A percentile compares a stretch with the other conserved stretches of the same genome.
Evolutionary conservation across 2,329 filamentous ascomycete species (phyloP).

Genomic region (Rutstroemia sp.): DNA sequence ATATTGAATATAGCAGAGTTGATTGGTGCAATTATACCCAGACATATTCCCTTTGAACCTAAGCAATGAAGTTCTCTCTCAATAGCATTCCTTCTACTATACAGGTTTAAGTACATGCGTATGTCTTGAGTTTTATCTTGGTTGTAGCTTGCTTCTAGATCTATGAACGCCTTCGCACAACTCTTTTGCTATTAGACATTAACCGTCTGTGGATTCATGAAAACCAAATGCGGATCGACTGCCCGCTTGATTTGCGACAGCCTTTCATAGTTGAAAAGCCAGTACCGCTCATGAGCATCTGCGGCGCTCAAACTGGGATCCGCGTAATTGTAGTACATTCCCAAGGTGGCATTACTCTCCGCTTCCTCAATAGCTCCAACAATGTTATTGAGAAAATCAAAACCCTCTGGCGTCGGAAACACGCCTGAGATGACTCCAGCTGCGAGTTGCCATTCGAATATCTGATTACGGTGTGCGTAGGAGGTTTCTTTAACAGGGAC

Average conservation of each 20-base stretch:
- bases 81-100: not conserved
- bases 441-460: not conserved
- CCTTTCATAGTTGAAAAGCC: conserved; percentile 12
- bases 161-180: no score
- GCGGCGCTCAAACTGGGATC: conserved; percentile 12
- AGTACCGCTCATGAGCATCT: conserved; percentile 13
- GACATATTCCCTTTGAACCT: no score
- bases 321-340: conserved; percentile 19
- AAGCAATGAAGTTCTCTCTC: no score
- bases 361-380: not conserved
- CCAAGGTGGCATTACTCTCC: conserved; percentile 1
- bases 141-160: no score
- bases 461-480: not conserved
- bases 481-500: not conserved
- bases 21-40: no score
- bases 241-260: conserved; percentile 11
- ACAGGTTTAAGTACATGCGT: not conserved
- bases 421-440: not conserved
- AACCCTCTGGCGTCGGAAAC: not conserved
- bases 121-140: no score
- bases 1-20: not conserved
- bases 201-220: conserved; percentile 15
- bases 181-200: not conserved
- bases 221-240: conserved; percentile 12
- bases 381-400: not conserved